Base-by-base conservation (phyloP, 495 filamentous ascomycete species). In the Lasiosphaeria miniovina region DNA sequence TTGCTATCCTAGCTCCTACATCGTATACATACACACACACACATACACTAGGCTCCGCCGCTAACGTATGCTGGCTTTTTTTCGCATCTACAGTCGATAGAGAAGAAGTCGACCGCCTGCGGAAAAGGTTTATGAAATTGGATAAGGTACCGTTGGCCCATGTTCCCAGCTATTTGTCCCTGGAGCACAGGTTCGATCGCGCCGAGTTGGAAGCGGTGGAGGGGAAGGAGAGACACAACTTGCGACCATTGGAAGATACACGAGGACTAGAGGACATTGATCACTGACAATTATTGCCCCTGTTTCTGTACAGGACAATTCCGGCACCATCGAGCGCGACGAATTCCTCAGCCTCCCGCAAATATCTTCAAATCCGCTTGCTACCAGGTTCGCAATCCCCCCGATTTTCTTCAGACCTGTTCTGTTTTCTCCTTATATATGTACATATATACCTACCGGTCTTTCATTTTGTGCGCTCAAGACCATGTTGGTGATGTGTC, bases 81-180 rank as follows among this genome's bases (percentile, higher is more conserved):
- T 38, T n/a, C 35, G 15, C 54, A 61, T 34, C 61, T 35, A 61
- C 68, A 99, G 94, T 99, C 80, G 90, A 99, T 77, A 85, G 89
- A 65, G 94, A 98, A 65, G 94, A 99, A 72, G 92, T 99, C 34
- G 94, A 98, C 67, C 82, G 95, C 61, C 80, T 99, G 62, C 85
- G 91, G 64, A 99, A 98, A 77, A 84, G 93, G 57, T 99, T 99
- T 69, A 97, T 97, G 93, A 99, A 99, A 74, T 82, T 98, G 49
- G 94, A 98, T 74, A 98, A 96, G 84, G 93, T 93, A 70, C 24
- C 24, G 24, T 24, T 24, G 24, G 2, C 24, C 24, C 24, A 24
- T 24, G 24, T 24, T 24, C 24, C 24, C 24, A 24, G 24, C 24
- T 0, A 24, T 24, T 2, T 24, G 2, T 24, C 2, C 24, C 24